Base-by-base conservation (phyloP, 2,329 filamentous ascomycete genomes). In the Clarireedia monteithiana region DNA sequence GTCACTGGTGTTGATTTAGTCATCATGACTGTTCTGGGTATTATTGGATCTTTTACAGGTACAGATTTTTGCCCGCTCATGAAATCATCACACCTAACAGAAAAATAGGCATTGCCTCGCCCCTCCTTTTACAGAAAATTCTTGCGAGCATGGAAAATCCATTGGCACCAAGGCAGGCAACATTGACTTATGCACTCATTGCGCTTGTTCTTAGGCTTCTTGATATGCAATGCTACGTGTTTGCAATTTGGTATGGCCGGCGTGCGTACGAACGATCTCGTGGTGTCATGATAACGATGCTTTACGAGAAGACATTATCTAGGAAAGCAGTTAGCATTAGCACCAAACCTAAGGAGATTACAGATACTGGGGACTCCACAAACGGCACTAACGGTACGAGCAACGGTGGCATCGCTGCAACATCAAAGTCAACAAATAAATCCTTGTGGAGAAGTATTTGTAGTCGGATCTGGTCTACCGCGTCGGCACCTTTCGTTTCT, bases 261-360 rank as follows among this genome's bases (percentile, higher is more conserved):
- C 83, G 91, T 58, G 82, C 82, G 27, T 96, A 96, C 63, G 91
- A 96, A 69, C 76, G 91, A 57, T 90, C 86, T 5, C 77, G 91
- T 48, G 91, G 91, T 4, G 90, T 95, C 71, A 82, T 92, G 79
- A 86, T 92, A 57, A 91, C 88, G 15, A 90, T 89, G 81, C 77
- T 91, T 12, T 90, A 89, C 64, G 87, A 90, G 64, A 92, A 92
- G 70, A 66, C 67, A 0, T 56, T 69, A 3, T 66, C 65, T 9
- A 64, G 67, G 42, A 69, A 69, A 53, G 64, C 68, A 20, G 59
- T 67, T 4, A 64, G 60, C 48, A 57, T 65, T 3, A 67, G 66
- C 50, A 63, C 57, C n/a, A 67, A 65, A 40, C 57, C 63, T 6
- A 44, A 56, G 20, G 39, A 51, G 9, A 54, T 60, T 10, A 53